Evolutionary conservation across 352 stramenopile genomes (phyloP), one percentile per base, ranked within the genome.

Genomic region (Peronospora farinosa): DNA sequence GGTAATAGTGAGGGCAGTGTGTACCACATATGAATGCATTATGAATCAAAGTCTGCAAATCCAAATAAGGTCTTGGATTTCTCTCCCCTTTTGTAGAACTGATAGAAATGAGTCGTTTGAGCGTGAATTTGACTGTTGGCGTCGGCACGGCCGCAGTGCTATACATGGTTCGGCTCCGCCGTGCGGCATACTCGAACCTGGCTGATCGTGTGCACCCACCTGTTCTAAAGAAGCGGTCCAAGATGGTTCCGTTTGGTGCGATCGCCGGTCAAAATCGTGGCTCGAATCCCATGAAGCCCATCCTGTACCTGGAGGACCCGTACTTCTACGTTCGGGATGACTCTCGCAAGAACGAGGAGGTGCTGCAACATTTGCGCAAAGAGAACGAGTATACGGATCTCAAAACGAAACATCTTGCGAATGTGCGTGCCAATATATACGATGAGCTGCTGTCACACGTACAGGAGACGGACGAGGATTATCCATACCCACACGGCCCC

Each of bases 261-360:
- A 74, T 92, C n/a, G 54, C 61, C 0, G 74, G 73, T 25, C 74
- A 93, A 58, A 94, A 93, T 61, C 81, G 85, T 32, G 85, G 85
- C 0, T 55, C 76, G 45, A 78, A 78, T 50, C 84, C 96, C 27
- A 92, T 98, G 65, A 84, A 95, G 53, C 92, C 92, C 19, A 70
- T 91, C 16, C 54, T 90, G 55, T 78, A 88, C 44, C 66, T 98
- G 40, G 79, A 93, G 16, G 91, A 98, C 75, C 90, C 89, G 41
- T 98, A 97, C 67, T 96, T 93, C 47, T 98, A 96, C 88, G 78
- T 97, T 41, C 86, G 92, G 27, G 94, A 98, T 61, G 93, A 98
- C 55, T 71, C 78, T 25, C 81, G 95, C 61, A 92, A 91, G 46
- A 92, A 96, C 54, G 57, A 84, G 44, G 86, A 97, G 49, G 78